Evolutionary conservation across 345 rosid genomes (phyloP), one percentile per base, ranked within the genome.

Genomic region (Aethionema arabicum): DNA sequence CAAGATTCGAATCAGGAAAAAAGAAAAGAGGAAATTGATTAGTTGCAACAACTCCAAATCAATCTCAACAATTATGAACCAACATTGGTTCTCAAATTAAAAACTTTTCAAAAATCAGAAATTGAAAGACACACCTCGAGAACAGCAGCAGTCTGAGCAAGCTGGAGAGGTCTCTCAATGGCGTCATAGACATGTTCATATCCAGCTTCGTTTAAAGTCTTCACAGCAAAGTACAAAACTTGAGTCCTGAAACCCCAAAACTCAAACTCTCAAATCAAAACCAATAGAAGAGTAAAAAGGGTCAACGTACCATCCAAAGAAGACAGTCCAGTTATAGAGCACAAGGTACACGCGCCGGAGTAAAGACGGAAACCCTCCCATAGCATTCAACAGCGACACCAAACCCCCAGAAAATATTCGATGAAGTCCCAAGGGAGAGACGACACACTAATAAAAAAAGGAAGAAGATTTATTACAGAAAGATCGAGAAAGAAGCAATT

Each of bases 91-190:
- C 27, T 21, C 27, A 21, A 21, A 21, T 21, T 1, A 21, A 21
- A 21, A 21, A 21, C 27, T 21, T 21, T 21, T 21, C 2, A 21
- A 21, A 21, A 21, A 21, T 21, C 27, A 21, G 27, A 21, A 21
- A 1, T 37, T 2, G 2, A 21, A 21, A 56, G 35, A 66, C 66
- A 4, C 4, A 85, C 96, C 93, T 93, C 99, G 77, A 93, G 76
- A 73, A 87, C 77, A 15, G 97, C 97, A 46, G 91, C 96, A 56
- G 99, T 76, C 76, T 93, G 99, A 59, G 97, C 91, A 57, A 84
- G 79, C 70, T 73, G 87, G 59, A 93, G 96, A 65, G 99, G 97
- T 78, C 78, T 84, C 68, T 90, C 88, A 2, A 90, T 83, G 27
- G 96, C 97, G 56, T 68, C 65, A 52, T 93, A 93, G 27, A 90